These are phyloP conservation scores for Zychaea mexicana DNA, from an alignment of 371 early-diverging fungal genomes.

Conservation along the genomic window DNA sequence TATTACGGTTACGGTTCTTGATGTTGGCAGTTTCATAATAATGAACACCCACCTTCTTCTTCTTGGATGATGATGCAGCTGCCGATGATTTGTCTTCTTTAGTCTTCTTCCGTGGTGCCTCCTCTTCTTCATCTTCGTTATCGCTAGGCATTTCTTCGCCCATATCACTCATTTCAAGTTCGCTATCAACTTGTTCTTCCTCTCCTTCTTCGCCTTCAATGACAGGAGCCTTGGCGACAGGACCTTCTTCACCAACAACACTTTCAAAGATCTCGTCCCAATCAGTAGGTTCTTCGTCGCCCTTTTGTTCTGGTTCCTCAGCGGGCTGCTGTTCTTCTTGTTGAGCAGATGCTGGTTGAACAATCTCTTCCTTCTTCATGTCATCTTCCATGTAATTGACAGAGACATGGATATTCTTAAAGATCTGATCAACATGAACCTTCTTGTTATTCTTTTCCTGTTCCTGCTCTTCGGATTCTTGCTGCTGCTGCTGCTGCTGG, in stretches of 20 bases:
- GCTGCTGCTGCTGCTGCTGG: no score
- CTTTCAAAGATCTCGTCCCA: constrained; percentile 91
- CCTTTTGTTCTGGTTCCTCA: constrained; percentile 30
- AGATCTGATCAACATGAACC: constrained; percentile 76
- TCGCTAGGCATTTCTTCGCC: constrained; percentile 37
- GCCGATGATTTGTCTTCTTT: constrained; percentile 31
- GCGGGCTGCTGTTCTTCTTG: constrained; percentile 45
- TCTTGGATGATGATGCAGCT: constrained; percentile 26
- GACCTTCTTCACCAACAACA: constrained; percentile 76
- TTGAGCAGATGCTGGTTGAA: constrained; percentile 41
- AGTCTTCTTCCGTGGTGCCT: constrained; percentile 32
- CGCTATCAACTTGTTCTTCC: constrained; percentile 61
- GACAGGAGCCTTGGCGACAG: constrained; percentile 30
- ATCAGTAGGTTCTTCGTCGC: constrained; percentile 62
- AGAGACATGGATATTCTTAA: constrained; percentile 82
- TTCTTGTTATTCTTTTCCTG: no score
- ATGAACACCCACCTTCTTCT: constrained; percentile 66
- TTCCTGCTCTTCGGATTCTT: no score
- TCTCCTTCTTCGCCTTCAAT: constrained; percentile 27
- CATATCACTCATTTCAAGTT: constrained; percentile 57
- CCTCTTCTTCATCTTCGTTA: constrained; percentile 34
- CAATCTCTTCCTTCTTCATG: constrained; percentile 62
- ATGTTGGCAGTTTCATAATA: constrained; percentile 91
- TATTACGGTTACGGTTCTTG: constrained; percentile 89
- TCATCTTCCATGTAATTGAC: constrained; percentile 80